These are phyloP conservation scores for Vanrija humicola DNA, from an alignment of 1,284 basidiomycete genomes.

Conservation along the genomic window DNA sequence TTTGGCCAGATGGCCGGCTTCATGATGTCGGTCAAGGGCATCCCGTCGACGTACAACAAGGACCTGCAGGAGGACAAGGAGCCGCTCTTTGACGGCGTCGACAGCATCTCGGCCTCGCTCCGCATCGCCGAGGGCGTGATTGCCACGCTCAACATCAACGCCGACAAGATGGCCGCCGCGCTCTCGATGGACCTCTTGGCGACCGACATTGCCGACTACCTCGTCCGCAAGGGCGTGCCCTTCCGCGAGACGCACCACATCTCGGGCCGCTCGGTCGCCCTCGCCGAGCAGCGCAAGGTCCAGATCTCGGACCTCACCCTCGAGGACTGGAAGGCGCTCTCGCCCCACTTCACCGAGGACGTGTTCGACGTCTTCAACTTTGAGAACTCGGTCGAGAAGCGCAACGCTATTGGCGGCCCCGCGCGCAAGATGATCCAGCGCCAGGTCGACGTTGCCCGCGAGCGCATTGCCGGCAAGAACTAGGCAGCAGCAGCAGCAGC, in stretches of 20 bases:
- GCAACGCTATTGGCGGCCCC: conserved; percentile 88
- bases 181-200: conserved; percentile 96
- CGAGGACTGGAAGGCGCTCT: conserved; percentile 71
- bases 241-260: conserved; percentile 99
- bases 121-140: conserved; percentile 93
- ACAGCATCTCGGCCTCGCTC: conserved; percentile 83
- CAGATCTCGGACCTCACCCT: conserved; percentile 77
- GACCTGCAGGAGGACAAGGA: conserved; percentile 99
- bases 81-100: conserved; percentile 89
- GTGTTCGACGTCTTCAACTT: conserved; percentile 81
- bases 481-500: not conserved
- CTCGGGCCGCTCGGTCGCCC: conserved; percentile 89
- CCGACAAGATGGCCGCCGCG: conserved; percentile 81
- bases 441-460: conserved; percentile 70
- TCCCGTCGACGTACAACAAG: conserved; percentile 99
- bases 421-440: conserved; percentile 77
- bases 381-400: conserved; percentile 89
- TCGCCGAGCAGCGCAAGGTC: conserved; percentile 78
- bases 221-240: conserved; percentile 95
- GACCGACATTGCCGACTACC: conserved; percentile 95
- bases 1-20: conserved; percentile 99
- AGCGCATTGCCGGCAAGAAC: conserved; percentile 45
- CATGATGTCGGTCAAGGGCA: conserved; percentile 93
- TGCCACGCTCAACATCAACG: conserved; percentile 85
- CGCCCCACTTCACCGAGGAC: conserved; percentile 75